Conservation (phyloP, 768 basidiomycete species). For the Polyporus arcularius region DNA sequence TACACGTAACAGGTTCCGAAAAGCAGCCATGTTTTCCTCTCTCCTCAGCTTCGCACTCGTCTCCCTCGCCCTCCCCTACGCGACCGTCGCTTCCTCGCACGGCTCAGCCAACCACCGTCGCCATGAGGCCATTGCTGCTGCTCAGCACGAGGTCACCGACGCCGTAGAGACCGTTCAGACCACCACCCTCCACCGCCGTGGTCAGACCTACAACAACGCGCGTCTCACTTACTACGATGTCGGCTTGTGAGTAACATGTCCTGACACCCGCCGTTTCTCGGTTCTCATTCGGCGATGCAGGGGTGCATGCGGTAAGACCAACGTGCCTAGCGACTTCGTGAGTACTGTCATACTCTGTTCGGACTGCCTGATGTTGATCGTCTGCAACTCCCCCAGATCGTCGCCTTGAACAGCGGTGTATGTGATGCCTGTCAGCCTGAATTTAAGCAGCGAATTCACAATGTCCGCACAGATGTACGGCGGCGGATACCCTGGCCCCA, state of each 20-base stretch:
- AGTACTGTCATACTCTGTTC: conserved; percentile 10
- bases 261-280: background rate
- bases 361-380: background rate
- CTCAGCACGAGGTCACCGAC: conserved; percentile 19
- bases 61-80: conserved; percentile 26
- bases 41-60: conserved; percentile 24
- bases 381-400: conserved; percentile 28
- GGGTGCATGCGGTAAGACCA: conserved; percentile 36
- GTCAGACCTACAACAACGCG: conserved; percentile 24
- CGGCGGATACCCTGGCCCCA: conserved; percentile 58
- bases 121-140: conserved; percentile 32
- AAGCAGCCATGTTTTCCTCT: conserved; percentile 27
- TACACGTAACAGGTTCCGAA: conserved; percentile 4
- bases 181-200: conserved; percentile 13
- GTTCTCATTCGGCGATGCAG: conserved; percentile 1
- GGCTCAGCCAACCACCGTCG: conserved; percentile 23
- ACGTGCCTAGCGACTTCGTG: conserved; percentile 35
- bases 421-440: conserved; percentile 10
- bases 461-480: conserved; percentile 49
- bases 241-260: conserved; percentile 31
- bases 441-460: background rate
- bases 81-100: conserved; percentile 19
- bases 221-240: conserved; percentile 39
- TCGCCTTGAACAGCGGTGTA: conserved; percentile 40
- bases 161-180: conserved; percentile 4